These are phyloP conservation scores for Candida peoriensis DNA, from an alignment of 805 yeast genomes.

Conservation along the genomic window DNA sequence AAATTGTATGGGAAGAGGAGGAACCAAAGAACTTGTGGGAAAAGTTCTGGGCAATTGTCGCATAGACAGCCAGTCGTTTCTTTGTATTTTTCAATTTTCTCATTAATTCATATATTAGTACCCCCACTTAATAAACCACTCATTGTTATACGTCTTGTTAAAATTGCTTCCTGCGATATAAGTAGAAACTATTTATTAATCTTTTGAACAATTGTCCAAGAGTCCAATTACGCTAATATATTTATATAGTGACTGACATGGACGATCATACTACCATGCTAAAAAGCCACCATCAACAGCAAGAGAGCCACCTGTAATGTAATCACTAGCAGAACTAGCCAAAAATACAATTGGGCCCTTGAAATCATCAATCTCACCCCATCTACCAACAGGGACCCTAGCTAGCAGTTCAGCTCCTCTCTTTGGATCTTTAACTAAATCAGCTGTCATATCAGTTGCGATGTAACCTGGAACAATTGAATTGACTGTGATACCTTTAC, in stretches of 20 bases:
- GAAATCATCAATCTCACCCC: slow-evolving; percentile 46
- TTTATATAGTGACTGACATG: no score
- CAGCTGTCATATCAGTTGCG: slow-evolving; percentile 39
- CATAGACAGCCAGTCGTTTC: no score
- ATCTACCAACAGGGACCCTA: slow-evolving; percentile 41
- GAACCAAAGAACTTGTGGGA: slow-evolving; percentile 49
- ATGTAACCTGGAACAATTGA: slow-evolving; percentile 48
- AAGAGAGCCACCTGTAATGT: slow-evolving; percentile 69
- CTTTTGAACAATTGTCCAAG: no score
- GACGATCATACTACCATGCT: no score
- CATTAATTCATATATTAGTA: no score
- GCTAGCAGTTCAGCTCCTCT: slow-evolving; percentile 26
- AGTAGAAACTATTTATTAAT: no score
- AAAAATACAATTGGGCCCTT: slow-evolving; percentile 76
- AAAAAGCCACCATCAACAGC: slow-evolving; percentile 73
- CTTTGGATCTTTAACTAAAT: slow-evolving; percentile 23
- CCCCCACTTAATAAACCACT: no score
- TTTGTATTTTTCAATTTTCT: no score
- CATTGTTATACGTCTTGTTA: no score
- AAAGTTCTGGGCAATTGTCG: slow-evolving; percentile 49
- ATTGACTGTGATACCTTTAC: slow-evolving; percentile 40
- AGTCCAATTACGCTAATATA: no score
- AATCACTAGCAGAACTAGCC: slow-evolving; percentile 73
- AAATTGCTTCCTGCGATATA: no score
- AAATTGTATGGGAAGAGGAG: slow-evolving; percentile 51